Base-by-base conservation (phyloP, 2,329 filamentous ascomycete species). In the Periconia digitata region DNA sequence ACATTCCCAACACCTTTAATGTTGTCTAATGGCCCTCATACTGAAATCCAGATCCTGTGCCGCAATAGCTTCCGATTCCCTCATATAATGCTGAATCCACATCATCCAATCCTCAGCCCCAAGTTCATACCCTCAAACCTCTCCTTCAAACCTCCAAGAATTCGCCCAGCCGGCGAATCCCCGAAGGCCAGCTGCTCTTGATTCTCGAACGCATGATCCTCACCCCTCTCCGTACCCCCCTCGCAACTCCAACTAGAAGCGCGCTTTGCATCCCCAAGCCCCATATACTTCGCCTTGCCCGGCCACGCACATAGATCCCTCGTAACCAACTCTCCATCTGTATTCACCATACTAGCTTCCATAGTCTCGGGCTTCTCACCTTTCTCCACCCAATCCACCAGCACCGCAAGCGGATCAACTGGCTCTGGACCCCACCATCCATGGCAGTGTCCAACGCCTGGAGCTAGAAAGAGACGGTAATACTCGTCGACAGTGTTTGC, bases 391-490 rank as follows among this genome's bases (percentile, higher is more conserved):
- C 65, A 70, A 7, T 58, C 54, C 7, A 66, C 52, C 6, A 70
- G 43, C 5, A 52, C 50, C 2, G 40, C 43, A 6, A 69, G 55
- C 2, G 60, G 50, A 47, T 59, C 57, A 10, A 23, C 50, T 6
- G 59, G 63, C 8, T 50, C 23, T 6, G 62, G 53, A 4, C 63
- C 64, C 5, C 40, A 36, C 2, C 64, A 59, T 1, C 44, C 44
- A 3, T 47, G 52, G 27, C 66, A 68, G 24, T 67, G 63, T 23
- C 47, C 49, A 1, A 66, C 59, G 3, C 64, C 65, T 8, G 65
- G 63, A 23, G 60, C 65, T 8, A 69, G 52, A 24, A 70, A 70
- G 5, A 69, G 44, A 12, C 64, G 60, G 38, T 64, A 67, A 49
- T 62, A 68, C 2, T 63, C 47, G 38, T 67, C 52, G 10, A 66